A percentile compares a stretch with the other conserved stretches of the same genome.
Evolutionary conservation across 495 filamentous ascomycete species (phyloP).

Genomic region (Penicillium riverlandense): DNA sequence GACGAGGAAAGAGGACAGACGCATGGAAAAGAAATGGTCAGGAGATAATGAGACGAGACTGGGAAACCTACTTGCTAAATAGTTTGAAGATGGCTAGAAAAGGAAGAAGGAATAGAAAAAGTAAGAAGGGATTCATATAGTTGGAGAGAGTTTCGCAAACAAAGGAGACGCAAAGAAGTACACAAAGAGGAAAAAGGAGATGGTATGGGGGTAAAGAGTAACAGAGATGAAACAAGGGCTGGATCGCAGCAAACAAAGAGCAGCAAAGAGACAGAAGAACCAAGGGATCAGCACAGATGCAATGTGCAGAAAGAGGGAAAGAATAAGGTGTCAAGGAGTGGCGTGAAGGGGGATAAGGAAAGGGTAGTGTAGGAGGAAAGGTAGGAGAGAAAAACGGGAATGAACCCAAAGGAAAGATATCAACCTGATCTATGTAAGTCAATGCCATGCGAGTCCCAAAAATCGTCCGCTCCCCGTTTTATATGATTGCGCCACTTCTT

Average conservation of each 20-base stretch:
- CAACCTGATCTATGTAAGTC: conserved; percentile 39
- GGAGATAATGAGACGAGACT: conserved; percentile 10
- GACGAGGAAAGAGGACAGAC: background rate
- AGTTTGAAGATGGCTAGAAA: conserved; percentile 30
- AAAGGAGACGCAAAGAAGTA: conserved; percentile 30
- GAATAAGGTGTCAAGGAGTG: background rate
- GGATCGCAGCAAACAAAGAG: conserved; percentile 18
- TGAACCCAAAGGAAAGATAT: conserved; percentile 26
- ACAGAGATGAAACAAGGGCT: conserved; percentile 1
- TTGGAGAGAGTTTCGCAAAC: conserved; percentile 19
- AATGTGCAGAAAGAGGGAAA: conserved; percentile 9
- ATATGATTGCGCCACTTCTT: conserved; percentile 39
- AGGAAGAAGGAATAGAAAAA: conserved; percentile 5
- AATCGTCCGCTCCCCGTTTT: conserved; percentile 39
- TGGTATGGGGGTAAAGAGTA: conserved; percentile 25
- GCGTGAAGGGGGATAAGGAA: conserved; percentile 2
- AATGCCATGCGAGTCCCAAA: conserved; percentile 42
- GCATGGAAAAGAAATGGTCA: background rate
- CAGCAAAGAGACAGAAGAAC: conserved; percentile 13
- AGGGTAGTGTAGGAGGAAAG: conserved; percentile 5
- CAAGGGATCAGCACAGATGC: conserved; percentile 11
- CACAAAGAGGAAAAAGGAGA: conserved; percentile 25
- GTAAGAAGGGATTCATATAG: conserved; percentile 22
- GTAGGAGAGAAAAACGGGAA: conserved; percentile 8
- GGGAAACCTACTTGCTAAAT: conserved; percentile 23